Conservation (phyloP, 1,139 yeast species). For the Magnusiomyces magnusii region DNA sequence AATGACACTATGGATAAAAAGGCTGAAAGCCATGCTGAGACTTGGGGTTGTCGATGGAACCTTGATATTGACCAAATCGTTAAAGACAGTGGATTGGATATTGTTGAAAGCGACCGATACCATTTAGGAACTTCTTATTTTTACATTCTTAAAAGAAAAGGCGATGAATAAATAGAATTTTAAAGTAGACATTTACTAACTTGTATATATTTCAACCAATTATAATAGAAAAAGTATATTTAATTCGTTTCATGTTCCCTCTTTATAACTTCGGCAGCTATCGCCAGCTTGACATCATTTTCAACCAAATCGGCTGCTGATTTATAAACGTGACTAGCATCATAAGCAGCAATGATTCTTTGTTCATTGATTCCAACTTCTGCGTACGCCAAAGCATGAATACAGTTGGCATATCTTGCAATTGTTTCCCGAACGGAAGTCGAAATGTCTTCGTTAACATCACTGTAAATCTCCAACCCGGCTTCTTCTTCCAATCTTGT, state of each 20-base stretch:
- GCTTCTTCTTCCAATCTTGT: conserved; percentile 91
- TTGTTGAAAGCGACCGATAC: conserved; percentile 68
- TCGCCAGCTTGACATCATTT: conserved; percentile 61
- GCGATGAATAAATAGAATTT: conserved; percentile 10
- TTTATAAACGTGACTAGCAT: conserved; percentile 74
- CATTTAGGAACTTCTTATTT: conserved; percentile 82
- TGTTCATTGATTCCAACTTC: conserved; percentile 84
- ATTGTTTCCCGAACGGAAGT: conserved; percentile 60
- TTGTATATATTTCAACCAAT: not conserved
- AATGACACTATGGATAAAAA: conserved; percentile 76
- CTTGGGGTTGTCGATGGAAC: conserved; percentile 99
- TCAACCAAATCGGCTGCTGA: conserved; percentile 69
- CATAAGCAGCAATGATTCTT: conserved; percentile 74
- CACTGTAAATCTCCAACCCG: conserved; percentile 93
- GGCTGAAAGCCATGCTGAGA: conserved; percentile 73
- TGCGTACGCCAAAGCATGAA: conserved; percentile 69
- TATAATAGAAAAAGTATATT: not conserved
- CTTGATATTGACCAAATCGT: conserved; percentile 82
- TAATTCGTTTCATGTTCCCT: conserved; percentile 43
- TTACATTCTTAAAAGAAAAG: conserved; percentile 26
- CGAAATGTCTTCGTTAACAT: conserved; percentile 69
- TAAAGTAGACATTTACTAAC: not conserved
- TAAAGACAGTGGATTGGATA: conserved; percentile 75
- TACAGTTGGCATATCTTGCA: conserved; percentile 75
- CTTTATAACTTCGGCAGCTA: conserved; percentile 69